Conservation (phyloP, 2,329 filamentous ascomycete species). For the Cylindrodendrum hubeiense region DNA sequence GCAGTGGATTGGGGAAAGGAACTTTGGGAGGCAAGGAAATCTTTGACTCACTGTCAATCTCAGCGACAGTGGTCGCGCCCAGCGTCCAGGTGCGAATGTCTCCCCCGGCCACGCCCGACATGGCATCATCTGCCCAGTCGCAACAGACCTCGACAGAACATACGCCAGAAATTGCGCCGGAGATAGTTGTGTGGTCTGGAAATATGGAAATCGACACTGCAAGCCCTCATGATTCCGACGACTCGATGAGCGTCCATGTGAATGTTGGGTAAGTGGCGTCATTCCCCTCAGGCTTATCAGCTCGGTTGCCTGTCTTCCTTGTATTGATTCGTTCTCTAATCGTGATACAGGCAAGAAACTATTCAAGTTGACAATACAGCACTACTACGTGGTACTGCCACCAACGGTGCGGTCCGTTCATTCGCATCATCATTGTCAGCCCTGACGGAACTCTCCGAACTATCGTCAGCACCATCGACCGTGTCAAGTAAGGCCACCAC, state of each 20-base stretch:
- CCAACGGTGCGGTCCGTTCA: constrained; percentile 51
- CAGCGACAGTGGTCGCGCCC: constrained; percentile 38
- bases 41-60: constrained; percentile 44
- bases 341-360: constrained; percentile 36
- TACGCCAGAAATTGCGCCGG: constrained; percentile 52
- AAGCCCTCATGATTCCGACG: constrained; percentile 39
- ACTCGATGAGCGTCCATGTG: constrained; percentile 35
- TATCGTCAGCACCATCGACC: constrained; percentile 66
- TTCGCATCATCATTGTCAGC: constrained; percentile 66
- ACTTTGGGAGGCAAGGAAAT: constrained; percentile 33
- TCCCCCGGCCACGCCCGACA: constrained; percentile 42
- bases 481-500: constrained; percentile 75
- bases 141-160: constrained; percentile 50
- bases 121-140: constrained; percentile 43
- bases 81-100: constrained; percentile 46
- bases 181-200: constrained; percentile 61
- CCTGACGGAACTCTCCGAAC: constrained; percentile 67
- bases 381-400: constrained; percentile 28
- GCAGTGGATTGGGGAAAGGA: constrained; percentile 40
- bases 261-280: constrained; percentile 45
- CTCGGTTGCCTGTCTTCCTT: background rate
- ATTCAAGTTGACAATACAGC: constrained; percentile 32
- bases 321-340: constrained; percentile 9
- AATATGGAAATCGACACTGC: constrained; percentile 49
- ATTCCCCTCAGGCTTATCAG: background rate